A percentile compares a stretch with the other conserved stretches of the same genome.
Evolutionary conservation across 331 rosid species (phyloP).

Genomic region (Acacia pycnantha): DNA sequence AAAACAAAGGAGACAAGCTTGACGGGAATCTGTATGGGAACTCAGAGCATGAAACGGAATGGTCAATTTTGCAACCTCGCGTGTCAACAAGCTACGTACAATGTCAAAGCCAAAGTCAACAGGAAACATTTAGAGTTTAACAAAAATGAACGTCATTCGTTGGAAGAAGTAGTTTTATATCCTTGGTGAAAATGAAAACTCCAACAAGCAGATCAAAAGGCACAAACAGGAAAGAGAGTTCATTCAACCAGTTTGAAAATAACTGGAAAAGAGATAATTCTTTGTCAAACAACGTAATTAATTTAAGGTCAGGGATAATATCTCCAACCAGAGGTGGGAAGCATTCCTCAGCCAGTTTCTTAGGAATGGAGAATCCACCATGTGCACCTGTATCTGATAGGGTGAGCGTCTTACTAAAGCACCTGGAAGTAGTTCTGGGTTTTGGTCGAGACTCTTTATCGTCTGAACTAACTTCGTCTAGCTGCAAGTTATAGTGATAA

Average conservation of each 20-base stretch:
- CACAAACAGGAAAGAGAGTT: not conserved
- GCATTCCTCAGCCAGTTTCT: slow-evolving; percentile 51
- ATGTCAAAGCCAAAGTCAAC: not conserved
- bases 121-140: not conserved
- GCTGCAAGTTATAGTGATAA: slow-evolving; percentile 40
- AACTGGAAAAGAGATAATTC: not conserved
- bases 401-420: slow-evolving; percentile 55
- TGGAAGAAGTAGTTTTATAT: not conserved
- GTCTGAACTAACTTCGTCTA: slow-evolving; percentile 24
- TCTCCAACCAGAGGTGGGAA: slow-evolving; percentile 63
- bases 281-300: not conserved
- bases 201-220: not conserved
- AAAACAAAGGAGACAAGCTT: not conserved
- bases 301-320: slow-evolving; percentile 2
- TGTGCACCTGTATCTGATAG: slow-evolving; percentile 71
- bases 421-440: slow-evolving; percentile 24
- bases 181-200: slow-evolving; percentile 10
- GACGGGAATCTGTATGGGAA: not conserved
- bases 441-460: slow-evolving; percentile 2
- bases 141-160: not conserved
- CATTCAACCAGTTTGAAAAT: not conserved
- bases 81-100: not conserved
- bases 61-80: not conserved
- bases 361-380: slow-evolving; percentile 74
- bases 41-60: not conserved